Conservation (phyloP, 1,139 yeast genomes). For the Lodderomyces elongisporus region DNA sequence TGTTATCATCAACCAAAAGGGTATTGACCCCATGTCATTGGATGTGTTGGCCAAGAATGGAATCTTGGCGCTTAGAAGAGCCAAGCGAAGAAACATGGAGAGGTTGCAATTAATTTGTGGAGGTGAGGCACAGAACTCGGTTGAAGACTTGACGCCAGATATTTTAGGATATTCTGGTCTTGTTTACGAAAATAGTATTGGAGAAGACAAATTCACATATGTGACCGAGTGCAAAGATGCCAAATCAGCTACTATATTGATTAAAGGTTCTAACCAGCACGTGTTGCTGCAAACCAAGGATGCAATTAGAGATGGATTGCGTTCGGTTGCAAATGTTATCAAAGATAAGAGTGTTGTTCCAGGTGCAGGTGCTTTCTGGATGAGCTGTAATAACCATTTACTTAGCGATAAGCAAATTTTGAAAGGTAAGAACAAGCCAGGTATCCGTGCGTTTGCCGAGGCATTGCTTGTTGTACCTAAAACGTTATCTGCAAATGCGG, state of each 20-base stretch:
- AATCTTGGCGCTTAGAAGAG: slow-evolving; percentile 92
- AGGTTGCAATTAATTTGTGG: slow-evolving; percentile 94
- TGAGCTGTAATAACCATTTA: slow-evolving; percentile 73
- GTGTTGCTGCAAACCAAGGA: slow-evolving; percentile 89
- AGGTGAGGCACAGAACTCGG: slow-evolving; percentile 97
- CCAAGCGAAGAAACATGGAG: slow-evolving; percentile 99
- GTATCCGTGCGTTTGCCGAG: slow-evolving; percentile 90
- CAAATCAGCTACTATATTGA: slow-evolving; percentile 83
- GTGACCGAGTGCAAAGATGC: slow-evolving; percentile 91
- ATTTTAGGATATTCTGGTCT: slow-evolving; percentile 88
- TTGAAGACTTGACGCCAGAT: slow-evolving; percentile 82
- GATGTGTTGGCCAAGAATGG: slow-evolving; percentile 92
- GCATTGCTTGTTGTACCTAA: slow-evolving; percentile 89
- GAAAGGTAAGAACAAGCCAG: slow-evolving; percentile 85
- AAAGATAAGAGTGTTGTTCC: slow-evolving; percentile 85
- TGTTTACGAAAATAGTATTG: slow-evolving; percentile 88
- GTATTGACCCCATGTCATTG: slow-evolving; percentile 97
- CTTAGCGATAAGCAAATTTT: slow-evolving; percentile 49
- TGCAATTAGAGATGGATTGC: slow-evolving; percentile 93
- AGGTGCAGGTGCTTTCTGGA: slow-evolving; percentile 95
- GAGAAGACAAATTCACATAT: slow-evolving; percentile 96
- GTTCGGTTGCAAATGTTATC: slow-evolving; percentile 89
- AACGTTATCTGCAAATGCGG: slow-evolving; percentile 88
- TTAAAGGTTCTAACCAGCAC: slow-evolving; percentile 90
- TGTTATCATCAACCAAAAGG: slow-evolving; percentile 96